Base-by-base conservation (phyloP, 1,284 basidiomycete genomes). In the Trichosporon ovoides region DNA sequence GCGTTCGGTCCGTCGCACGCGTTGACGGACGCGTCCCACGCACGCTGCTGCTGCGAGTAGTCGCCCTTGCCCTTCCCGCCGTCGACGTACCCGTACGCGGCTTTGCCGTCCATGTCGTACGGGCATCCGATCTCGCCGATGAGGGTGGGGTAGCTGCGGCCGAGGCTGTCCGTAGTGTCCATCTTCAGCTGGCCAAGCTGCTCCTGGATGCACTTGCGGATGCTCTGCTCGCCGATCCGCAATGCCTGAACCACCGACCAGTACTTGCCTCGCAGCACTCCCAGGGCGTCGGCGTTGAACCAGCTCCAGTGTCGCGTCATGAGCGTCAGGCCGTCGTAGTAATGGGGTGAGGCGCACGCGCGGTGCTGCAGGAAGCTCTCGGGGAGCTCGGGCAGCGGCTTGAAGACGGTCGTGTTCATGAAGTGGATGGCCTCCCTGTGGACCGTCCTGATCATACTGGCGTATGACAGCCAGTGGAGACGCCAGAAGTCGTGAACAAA, bases 111-210 rank as follows among this genome's bases (percentile, higher is more conserved):
- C 86, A 96, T 87, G 72, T 97, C 91, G 68, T 87, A 93, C 0
- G 95, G 95, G 6, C 87, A 89, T 9, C 95, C 95, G 53, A 98
- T 94, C 78, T 98, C 95, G 24, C 95, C 94, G 54, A 98, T 90
- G 66, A 98, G 80, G 0, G 89, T 95, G 0, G 95, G 95, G 68
- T 89, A 97, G n/a, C 81, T 66, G 24, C 43, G 43, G 13, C 84
- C 85, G 18, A 82, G 69, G 11, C 76, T 72, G 55, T 81, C 78
- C 43, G 71, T 68, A 1, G 89, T 81, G 51, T 86, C 85, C 37
- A 80, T 79, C 68, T 89, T 87, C 43, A 98, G 80, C 46, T 89
- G 84, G 13, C 83, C 87, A 7, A 98, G 82, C 74, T 98, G 95
- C 59, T 88, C 85, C 66, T 89, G 87, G 4, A 98, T 75, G 28